phyloP scores from a whole-genome alignment of 805 yeast species.

The Starmerella vitae region DNA sequence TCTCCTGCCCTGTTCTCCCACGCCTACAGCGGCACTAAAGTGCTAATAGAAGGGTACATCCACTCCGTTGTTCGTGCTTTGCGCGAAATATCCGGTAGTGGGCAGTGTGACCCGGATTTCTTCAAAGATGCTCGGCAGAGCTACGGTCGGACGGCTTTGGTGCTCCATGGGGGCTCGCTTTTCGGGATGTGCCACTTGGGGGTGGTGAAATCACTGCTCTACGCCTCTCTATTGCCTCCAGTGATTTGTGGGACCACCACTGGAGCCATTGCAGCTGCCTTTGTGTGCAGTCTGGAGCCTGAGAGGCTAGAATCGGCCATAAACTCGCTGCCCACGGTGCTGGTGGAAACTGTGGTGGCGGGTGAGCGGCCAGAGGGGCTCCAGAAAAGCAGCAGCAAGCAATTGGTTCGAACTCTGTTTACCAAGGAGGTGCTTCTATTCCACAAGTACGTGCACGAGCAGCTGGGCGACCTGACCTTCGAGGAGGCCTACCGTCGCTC shows the following conservation, averaged over 20 bases:
- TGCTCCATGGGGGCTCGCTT: conserved; percentile 87
- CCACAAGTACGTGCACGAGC: conserved; percentile 59
- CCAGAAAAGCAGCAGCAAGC: neutral
- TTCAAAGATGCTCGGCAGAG: conserved; percentile 79
- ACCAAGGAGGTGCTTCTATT: conserved; percentile 75
- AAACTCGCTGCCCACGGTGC: conserved; percentile 17
- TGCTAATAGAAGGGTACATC: conserved; percentile 75
- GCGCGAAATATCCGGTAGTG: conserved; percentile 38
- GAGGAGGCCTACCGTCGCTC: conserved; percentile 81
- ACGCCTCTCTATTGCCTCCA: conserved; percentile 62
- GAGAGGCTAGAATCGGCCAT: conserved; percentile 43
- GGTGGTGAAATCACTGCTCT: conserved; percentile 70
- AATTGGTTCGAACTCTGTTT: conserved; percentile 37
- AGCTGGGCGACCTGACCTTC: conserved; percentile 74
- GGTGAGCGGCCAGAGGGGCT: neutral
- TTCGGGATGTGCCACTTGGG: conserved; percentile 93
- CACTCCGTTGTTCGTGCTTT: conserved; percentile 60
- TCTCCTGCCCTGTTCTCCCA: conserved; percentile 65
- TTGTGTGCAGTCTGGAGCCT: conserved; percentile 61
- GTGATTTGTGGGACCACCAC: conserved; percentile 86
- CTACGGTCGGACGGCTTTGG: conserved; percentile 78
- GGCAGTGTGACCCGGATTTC: conserved; percentile 27
- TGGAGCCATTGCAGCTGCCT: conserved; percentile 84
- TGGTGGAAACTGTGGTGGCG: neutral
- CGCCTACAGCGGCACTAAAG: conserved; percentile 78